Conservation (phyloP, 495 filamentous ascomycete species). For the Penicillium robsamsonii region DNA sequence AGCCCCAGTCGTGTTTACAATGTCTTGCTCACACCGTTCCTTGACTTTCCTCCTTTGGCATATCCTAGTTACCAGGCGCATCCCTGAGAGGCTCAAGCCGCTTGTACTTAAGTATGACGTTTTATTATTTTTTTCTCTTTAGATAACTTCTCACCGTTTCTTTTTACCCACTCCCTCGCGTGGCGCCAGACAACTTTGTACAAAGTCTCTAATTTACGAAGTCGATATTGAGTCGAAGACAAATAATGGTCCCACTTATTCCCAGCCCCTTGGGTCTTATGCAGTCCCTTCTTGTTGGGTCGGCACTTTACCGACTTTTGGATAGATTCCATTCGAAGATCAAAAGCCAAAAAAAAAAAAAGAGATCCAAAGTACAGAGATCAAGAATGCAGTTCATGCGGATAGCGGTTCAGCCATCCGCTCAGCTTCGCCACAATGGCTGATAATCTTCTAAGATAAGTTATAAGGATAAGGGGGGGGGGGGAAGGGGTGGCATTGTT, state of each 20-base stretch:
- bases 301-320: slow-evolving; percentile 32
- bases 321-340: slow-evolving; percentile 14
- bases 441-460: not conserved
- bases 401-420: not conserved
- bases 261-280: slow-evolving; percentile 27
- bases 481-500: slow-evolving; percentile 8
- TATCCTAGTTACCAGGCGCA: not conserved
- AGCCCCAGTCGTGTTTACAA: slow-evolving; percentile 6
- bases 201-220: too few relatives aligned
- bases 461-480: not conserved
- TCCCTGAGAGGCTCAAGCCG: slow-evolving; percentile 15
- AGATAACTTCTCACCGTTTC: slow-evolving; percentile 25
- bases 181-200: slow-evolving; percentile 14
- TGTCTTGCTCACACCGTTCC: slow-evolving; percentile 12
- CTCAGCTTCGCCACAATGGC: slow-evolving; percentile 2
- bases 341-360: not conserved
- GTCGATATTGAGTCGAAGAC: slow-evolving; percentile 5
- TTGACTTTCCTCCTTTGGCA: slow-evolving; percentile 9
- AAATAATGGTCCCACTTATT: slow-evolving; percentile 25
- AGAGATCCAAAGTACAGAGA: not conserved
- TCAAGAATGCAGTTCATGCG: not conserved
- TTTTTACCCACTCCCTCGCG: slow-evolving; percentile 26
- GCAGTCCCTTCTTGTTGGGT: slow-evolving; percentile 27
- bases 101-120: slow-evolving; percentile 4
- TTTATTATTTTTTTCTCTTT: not conserved